phyloP scores from a whole-genome alignment of 805 yeast genomes.

The Saturnispora diversa region DNA sequence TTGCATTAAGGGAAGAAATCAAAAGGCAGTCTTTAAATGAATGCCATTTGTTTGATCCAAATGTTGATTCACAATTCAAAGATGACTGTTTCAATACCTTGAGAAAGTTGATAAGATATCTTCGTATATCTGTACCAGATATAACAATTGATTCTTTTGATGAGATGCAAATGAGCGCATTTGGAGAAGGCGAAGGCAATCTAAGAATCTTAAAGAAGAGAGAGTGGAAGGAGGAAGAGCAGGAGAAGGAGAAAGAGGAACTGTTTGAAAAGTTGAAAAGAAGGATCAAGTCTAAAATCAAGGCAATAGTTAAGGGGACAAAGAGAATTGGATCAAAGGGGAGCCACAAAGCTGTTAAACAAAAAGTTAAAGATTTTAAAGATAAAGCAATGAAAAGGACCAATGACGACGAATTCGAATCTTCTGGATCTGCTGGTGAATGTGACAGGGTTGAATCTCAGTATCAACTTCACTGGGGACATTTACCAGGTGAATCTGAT shows the following conservation, averaged over 20 bases:
- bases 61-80: not conserved
- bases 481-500: not conserved
- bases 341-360: no score
- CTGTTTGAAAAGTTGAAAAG: not conserved
- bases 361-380: no score
- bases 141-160: not conserved
- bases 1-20: no score
- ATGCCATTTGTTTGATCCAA: constrained; percentile 3
- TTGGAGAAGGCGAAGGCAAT: no score
- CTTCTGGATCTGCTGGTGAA: not conserved
- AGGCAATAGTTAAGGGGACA: not conserved
- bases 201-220: not conserved
- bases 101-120: not conserved
- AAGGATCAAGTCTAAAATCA: not conserved
- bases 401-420: no score
- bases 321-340: no score
- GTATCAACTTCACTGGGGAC: not conserved
- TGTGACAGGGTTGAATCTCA: no score
- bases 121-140: not conserved
- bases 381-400: no score
- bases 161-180: no score
- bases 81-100: constrained; percentile 2
- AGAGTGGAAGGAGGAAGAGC: not conserved
- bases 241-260: not conserved
- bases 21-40: not conserved